Percentiles rank a stretch among this genome's conserved stretches.
Evolutionary conservation across 768 basidiomycete genomes (phyloP).

Genomic region (Agrocybe praecox): DNA sequence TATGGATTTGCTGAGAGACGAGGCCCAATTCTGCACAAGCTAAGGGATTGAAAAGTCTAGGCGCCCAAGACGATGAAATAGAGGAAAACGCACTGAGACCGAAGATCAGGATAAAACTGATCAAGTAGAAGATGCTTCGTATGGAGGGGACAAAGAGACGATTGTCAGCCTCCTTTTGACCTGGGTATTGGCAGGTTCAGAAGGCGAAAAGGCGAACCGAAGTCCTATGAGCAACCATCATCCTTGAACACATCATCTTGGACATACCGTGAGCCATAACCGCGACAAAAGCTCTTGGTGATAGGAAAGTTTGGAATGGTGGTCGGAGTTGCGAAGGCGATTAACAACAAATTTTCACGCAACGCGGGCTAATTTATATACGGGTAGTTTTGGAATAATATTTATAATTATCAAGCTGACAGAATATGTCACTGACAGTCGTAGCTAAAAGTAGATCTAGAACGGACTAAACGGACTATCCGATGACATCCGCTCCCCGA

Average conservation of each 20-base stretch:
- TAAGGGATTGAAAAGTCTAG: slow-evolving; percentile 2
- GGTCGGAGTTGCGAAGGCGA: not conserved
- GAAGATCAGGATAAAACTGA: slow-evolving; percentile 27
- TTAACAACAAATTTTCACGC: too few species aligned
- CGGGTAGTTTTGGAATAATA: not conserved
- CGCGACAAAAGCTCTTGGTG: not conserved
- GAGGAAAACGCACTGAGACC: slow-evolving; percentile 22
- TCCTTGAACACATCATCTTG: not conserved
- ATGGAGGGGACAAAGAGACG: slow-evolving; percentile 13
- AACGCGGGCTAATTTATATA: not conserved
- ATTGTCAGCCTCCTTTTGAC: slow-evolving; percentile 13
- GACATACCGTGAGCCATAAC: slow-evolving; percentile 2
- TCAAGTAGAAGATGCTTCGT: slow-evolving; percentile 20
- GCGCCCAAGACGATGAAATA: not conserved
- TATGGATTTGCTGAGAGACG: slow-evolving; percentile 32
- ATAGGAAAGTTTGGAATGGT: not conserved
- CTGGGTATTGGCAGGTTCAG: not conserved
- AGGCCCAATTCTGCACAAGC: slow-evolving; percentile 30
- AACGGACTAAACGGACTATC: slow-evolving; percentile 9
- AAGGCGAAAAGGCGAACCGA: not conserved
- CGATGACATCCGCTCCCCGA: slow-evolving; percentile 9
- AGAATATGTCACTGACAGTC: not conserved
- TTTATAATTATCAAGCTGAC: slow-evolving; percentile 11
- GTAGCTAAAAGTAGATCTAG: slow-evolving; percentile 11
- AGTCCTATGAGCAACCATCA: too few species aligned